phyloP scores from a whole-genome alignment of 108 stramenopile species.

The Skeletonema marinoi region DNA sequence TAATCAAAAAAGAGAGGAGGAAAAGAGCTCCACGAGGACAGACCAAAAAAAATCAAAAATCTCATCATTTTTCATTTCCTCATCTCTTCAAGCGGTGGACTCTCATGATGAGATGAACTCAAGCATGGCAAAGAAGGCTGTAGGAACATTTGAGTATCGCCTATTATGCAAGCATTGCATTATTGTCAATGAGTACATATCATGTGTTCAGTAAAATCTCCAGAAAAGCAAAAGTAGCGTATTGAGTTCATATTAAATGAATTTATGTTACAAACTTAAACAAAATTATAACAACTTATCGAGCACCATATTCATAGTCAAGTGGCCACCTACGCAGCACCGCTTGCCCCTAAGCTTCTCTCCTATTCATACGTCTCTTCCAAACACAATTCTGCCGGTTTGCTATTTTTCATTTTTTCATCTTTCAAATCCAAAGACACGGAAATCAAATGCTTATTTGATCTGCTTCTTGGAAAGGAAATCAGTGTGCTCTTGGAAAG shows the following conservation, averaged over 20 bases:
- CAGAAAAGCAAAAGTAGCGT: background rate
- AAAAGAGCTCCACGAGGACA: background rate
- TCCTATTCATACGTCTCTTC: conserved; percentile 1
- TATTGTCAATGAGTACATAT: background rate
- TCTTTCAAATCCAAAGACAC: background rate
- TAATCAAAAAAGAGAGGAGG: background rate
- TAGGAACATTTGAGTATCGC: too few relatives aligned
- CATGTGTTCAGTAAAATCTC: background rate
- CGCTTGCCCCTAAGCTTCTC: conserved; percentile 57
- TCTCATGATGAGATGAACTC: too few relatives aligned
- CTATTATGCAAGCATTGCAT: too few relatives aligned
- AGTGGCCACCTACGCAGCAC: conserved; percentile 77
- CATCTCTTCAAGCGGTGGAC: too few relatives aligned
- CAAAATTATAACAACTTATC: conserved; percentile 3
- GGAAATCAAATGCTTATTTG: conserved; percentile 12
- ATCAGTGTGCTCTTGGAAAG: conserved; percentile 99
- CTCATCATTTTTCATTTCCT: too few relatives aligned
- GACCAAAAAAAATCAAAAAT: too few relatives aligned
- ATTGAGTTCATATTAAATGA: background rate
- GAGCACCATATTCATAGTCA: conserved; percentile 13
- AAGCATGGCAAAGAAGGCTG: too few relatives aligned
- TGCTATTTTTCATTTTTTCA: conserved; percentile 2
- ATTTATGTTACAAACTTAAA: conserved; percentile 2
- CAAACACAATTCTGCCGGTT: conserved; percentile 44
- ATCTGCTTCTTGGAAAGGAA: conserved; percentile 95